Evolutionary conservation across 768 basidiomycete species (phyloP).

Genomic region (Naganishia onofrii): DNA sequence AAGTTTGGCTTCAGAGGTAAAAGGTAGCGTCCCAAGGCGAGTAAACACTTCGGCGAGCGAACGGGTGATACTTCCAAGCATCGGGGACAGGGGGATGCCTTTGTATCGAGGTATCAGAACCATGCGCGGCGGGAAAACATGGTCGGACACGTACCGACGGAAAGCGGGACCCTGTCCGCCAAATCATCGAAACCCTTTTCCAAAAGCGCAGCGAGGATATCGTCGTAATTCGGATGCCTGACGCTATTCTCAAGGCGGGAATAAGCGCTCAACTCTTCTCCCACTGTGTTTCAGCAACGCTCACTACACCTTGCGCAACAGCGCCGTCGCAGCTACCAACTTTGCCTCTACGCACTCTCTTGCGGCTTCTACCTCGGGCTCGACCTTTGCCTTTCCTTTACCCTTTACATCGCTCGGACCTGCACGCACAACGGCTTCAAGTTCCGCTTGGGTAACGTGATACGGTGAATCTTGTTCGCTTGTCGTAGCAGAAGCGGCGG

Average conservation of each 20-base stretch:
- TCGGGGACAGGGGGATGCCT: slow-evolving; percentile 80
- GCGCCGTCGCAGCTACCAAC: slow-evolving; percentile 62
- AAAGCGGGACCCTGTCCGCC: slow-evolving; percentile 62
- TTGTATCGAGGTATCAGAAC: slow-evolving; percentile 29
- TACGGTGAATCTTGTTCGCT: slow-evolving; percentile 24
- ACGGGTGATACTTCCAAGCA: slow-evolving; percentile 79
- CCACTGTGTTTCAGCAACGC: background rate
- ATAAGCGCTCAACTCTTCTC: background rate
- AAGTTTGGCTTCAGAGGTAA: slow-evolving; percentile 85
- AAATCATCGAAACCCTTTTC: slow-evolving; percentile 60
- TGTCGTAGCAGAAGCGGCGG: slow-evolving; percentile 31
- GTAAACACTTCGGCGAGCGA: slow-evolving; percentile 81
- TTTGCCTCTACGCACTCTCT: slow-evolving; percentile 51
- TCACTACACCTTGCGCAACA: slow-evolving; percentile 66
- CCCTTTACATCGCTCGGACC: slow-evolving; percentile 46
- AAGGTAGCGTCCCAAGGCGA: slow-evolving; percentile 62
- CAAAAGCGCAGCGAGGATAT: slow-evolving; percentile 63
- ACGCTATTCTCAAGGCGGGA: slow-evolving; percentile 30
- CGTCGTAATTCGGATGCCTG: slow-evolving; percentile 50
- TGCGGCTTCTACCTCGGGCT: slow-evolving; percentile 45
- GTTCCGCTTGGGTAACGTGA: slow-evolving; percentile 35
- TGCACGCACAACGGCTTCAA: slow-evolving; percentile 40
- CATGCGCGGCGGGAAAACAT: background rate
- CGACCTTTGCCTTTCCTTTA: slow-evolving; percentile 44
- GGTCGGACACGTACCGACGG: slow-evolving; percentile 62